Percentiles rank a stretch among this genome's conserved stretches.
These are phyloP conservation scores for Fusarium tjaetaba DNA, from an alignment of 2,329 filamentous ascomycete genomes.

Conservation along the genomic window DNA sequence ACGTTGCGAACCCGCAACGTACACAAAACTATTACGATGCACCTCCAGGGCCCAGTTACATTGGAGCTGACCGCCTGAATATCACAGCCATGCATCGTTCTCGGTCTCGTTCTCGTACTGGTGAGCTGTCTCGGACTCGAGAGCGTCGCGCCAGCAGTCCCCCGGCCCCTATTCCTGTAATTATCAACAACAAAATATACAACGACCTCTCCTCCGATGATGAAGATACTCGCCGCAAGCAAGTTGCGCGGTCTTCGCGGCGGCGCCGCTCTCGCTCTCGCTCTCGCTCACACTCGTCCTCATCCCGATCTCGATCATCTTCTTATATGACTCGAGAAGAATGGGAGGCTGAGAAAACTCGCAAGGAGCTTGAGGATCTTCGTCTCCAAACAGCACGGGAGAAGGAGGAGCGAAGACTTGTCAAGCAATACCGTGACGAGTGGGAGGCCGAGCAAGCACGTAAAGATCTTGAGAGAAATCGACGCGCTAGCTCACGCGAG, in stretches of 20 bases:
- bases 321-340: constrained; percentile 56
- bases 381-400: constrained; percentile 53
- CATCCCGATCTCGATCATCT: constrained; percentile 50
- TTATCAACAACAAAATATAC: constrained; percentile 68
- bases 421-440: constrained; percentile 56
- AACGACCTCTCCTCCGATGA: constrained; percentile 58
- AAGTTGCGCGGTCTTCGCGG: constrained; percentile 41
- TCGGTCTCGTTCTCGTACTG: constrained; percentile 41
- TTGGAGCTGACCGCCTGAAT: constrained; percentile 58
- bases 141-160: constrained; percentile 58
- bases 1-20: constrained; percentile 55
- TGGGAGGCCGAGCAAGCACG: constrained; percentile 53
- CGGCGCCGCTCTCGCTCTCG: constrained; percentile 45
- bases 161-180: constrained; percentile 55
- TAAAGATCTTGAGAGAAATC: constrained; percentile 57
- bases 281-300: constrained; percentile 48
- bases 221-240: constrained; percentile 47
- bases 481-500: constrained; percentile 53
- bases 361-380: constrained; percentile 58
- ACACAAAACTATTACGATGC: constrained; percentile 52
- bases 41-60: constrained; percentile 53
- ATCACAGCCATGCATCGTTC: constrained; percentile 54
- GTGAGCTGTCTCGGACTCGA: constrained; percentile 57
- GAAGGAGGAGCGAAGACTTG: constrained; percentile 49
- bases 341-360: constrained; percentile 52